Percentiles rank a stretch among this genome's conserved stretches.
Conservation (phyloP, 2,329 filamentous ascomycete genomes). For the Trichoderma afroharzianum region DNA sequence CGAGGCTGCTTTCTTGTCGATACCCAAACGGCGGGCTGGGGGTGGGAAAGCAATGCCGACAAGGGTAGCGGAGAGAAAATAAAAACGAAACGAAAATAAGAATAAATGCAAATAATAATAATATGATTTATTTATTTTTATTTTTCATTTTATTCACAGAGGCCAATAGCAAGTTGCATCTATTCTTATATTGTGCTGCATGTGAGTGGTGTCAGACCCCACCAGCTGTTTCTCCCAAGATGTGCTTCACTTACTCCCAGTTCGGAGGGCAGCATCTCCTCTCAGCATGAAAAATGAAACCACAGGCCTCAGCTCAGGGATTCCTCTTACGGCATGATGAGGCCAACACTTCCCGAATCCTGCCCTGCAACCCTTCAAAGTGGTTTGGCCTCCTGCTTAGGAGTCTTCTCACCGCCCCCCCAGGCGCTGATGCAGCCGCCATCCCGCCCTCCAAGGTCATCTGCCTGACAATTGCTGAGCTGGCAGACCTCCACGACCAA, state of each 20-base stretch:
- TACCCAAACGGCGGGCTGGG: constrained; percentile 4
- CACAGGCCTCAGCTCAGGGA: background rate
- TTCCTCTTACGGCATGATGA: background rate
- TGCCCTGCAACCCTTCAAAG: background rate
- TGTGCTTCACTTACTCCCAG: background rate
- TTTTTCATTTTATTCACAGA: background rate
- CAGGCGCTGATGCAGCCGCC: constrained; percentile 16
- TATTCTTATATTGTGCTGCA: constrained; percentile 13
- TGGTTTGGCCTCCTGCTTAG: background rate
- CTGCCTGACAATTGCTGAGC: constrained; percentile 35
- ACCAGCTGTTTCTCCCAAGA: background rate
- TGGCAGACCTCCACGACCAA: constrained; percentile 29
- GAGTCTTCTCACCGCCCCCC: constrained; percentile 10
- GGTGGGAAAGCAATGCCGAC: background rate
- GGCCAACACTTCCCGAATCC: background rate
- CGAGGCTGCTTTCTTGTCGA: constrained; percentile 1
- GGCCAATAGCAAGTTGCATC: background rate
- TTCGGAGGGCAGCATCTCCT: background rate
- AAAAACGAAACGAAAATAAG: background rate
- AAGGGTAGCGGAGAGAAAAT: background rate
- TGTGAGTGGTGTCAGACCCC: constrained; percentile 3
- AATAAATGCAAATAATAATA: background rate
- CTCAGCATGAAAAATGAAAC: background rate
- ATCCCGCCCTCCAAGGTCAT: constrained; percentile 29
- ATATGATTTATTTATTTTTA: background rate